phyloP scores from a whole-genome alignment of 164 flowering plant genomes.

The Litsea cubeba region DNA sequence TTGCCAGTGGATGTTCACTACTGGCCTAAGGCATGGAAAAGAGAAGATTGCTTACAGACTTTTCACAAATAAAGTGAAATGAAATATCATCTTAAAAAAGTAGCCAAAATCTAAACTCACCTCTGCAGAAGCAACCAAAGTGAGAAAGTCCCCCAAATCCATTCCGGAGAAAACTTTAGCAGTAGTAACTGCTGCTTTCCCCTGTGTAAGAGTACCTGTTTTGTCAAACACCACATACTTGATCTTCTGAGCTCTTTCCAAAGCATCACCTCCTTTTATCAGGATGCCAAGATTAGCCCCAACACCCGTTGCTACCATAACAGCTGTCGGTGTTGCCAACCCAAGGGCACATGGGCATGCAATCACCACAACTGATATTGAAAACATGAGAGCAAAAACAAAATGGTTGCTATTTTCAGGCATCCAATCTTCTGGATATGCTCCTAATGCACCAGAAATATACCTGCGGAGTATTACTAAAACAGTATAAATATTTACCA shows the following conservation, averaged over 20 bases:
- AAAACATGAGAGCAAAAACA: conserved; percentile 88
- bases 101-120: conserved; percentile 25
- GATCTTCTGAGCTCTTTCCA: conserved; percentile 89
- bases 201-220: conserved; percentile 97
- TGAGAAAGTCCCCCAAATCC: conserved; percentile 90
- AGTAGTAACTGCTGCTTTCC: conserved; percentile 79
- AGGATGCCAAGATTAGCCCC: conserved; percentile 89
- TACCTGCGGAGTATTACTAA: conserved; percentile 42
- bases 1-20: conserved; percentile 96
- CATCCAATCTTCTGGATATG: conserved; percentile 79
- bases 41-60: too few species aligned
- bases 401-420: conserved; percentile 81
- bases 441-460: conserved; percentile 59
- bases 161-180: conserved; percentile 71
- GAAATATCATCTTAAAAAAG: background rate
- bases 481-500: conserved; percentile 2
- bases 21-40: conserved; percentile 49
- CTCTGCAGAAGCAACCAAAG: conserved; percentile 98
- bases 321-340: conserved; percentile 91
- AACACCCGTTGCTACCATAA: conserved; percentile 96
- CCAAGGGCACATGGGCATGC: conserved; percentile 98
- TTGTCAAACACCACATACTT: conserved; percentile 86
- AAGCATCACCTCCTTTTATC: conserved; percentile 90
- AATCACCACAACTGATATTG: conserved; percentile 91
- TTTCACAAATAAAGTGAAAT: background rate